These are phyloP conservation scores for Venturia pyrina DNA, from an alignment of 2,329 filamentous ascomycete species.

Conservation along the genomic window DNA sequence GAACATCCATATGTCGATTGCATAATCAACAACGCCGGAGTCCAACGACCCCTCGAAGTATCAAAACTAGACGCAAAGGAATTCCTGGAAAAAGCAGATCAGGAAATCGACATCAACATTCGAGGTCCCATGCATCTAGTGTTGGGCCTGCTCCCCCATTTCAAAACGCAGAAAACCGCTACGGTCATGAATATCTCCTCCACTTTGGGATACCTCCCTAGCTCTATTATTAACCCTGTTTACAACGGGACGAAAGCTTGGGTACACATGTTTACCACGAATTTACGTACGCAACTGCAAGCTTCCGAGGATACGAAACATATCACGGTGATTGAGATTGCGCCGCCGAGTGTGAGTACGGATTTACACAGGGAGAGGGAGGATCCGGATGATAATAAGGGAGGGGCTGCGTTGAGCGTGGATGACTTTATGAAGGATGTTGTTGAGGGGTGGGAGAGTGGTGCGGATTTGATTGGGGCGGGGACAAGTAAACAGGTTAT, in stretches of 20 bases:
- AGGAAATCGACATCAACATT: slow-evolving; percentile 50
- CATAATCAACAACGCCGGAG: slow-evolving; percentile 49
- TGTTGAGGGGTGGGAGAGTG: slow-evolving; percentile 33
- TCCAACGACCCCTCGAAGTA: slow-evolving; percentile 44
- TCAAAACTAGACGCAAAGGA: slow-evolving; percentile 22
- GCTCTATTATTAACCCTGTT: slow-evolving; percentile 45
- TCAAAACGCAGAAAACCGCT: slow-evolving; percentile 32
- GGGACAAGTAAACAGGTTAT: slow-evolving; percentile 34
- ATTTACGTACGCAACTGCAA: slow-evolving; percentile 41
- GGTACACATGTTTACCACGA: slow-evolving; percentile 48
- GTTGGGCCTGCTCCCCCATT: slow-evolving; percentile 39
- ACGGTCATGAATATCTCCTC: slow-evolving; percentile 46
- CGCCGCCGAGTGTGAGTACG: slow-evolving; percentile 44
- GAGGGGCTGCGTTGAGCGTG: slow-evolving; percentile 35
- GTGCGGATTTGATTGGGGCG: slow-evolving; percentile 40
- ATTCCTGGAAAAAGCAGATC: slow-evolving; percentile 37
- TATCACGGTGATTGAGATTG: slow-evolving; percentile 45
- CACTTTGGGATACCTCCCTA: slow-evolving; percentile 43
- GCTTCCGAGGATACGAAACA: slow-evolving; percentile 21
- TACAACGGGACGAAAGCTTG: slow-evolving; percentile 52
- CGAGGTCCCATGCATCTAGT: slow-evolving; percentile 48
- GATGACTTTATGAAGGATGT: slow-evolving; percentile 47
- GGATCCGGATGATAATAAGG: slow-evolving; percentile 49
- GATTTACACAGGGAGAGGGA: slow-evolving; percentile 46
- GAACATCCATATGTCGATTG: slow-evolving; percentile 48